Conservation (phyloP, 1,284 basidiomycete genomes). For the Ceratobasidium sp. region DNA sequence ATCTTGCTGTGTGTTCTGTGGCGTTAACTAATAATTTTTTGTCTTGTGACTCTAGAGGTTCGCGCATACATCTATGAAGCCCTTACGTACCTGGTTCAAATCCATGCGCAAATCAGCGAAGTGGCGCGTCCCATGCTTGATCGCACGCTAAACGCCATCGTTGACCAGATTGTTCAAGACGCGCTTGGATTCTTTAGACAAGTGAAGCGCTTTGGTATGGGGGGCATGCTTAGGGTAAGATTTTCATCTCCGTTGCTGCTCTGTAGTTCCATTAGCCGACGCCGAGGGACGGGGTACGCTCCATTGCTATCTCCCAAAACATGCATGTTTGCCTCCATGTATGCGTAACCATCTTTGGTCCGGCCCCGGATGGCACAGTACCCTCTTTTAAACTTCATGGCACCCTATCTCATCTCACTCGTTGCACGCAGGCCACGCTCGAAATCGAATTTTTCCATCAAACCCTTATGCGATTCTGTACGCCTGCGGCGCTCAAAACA, state of each 20-base stretch:
- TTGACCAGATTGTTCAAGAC: constrained; percentile 81
- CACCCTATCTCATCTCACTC: constrained; percentile 16
- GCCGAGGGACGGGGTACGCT: neutral
- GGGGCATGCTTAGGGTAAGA: constrained; percentile 93
- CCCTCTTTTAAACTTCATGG: neutral
- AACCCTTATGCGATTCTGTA: constrained; percentile 86
- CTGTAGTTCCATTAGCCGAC: neutral
- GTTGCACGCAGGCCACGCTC: constrained; percentile 76
- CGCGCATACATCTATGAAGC: constrained; percentile 92
- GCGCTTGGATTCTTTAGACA: constrained; percentile 83
- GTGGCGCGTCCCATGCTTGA: constrained; percentile 80
- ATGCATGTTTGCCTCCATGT: neutral
- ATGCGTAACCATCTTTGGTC: constrained; percentile 16
- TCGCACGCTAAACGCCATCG: constrained; percentile 79
- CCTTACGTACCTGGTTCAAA: constrained; percentile 84
- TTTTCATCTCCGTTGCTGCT: neutral
- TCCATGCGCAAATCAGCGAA: constrained; percentile 88
- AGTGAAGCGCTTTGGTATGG: constrained; percentile 91
- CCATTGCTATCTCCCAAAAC: neutral
- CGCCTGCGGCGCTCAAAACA: constrained; percentile 75
- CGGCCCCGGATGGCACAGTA: constrained; percentile 8
- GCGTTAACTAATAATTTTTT: neutral
- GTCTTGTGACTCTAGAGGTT: constrained; percentile 68
- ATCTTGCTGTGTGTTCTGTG: neutral
- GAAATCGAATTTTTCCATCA: constrained; percentile 99